These are phyloP conservation scores for Byssochlamys sp. DNA, from an alignment of 2,329 filamentous ascomycete genomes.

Conservation along the genomic window DNA sequence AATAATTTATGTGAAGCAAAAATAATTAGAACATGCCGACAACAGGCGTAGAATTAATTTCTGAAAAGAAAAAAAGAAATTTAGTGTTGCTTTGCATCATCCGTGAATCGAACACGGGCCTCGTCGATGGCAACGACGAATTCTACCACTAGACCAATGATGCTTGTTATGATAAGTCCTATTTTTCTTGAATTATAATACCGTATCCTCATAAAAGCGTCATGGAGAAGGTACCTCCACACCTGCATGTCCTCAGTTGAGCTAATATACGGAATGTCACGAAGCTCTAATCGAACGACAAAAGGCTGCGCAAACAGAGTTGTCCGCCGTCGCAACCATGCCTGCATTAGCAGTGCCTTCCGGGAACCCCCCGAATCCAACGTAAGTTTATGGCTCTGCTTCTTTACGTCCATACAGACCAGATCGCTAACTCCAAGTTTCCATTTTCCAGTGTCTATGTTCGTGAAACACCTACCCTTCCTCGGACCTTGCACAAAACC, in stretches of 20 bases:
- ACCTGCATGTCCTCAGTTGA: not conserved
- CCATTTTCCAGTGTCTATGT: slow-evolving; percentile 31
- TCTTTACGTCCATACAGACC: not conserved
- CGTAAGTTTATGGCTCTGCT: slow-evolving; percentile 20
- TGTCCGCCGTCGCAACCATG: slow-evolving; percentile 24
- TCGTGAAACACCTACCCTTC: slow-evolving; percentile 10
- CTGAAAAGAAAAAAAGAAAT: slow-evolving; percentile 2
- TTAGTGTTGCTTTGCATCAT: slow-evolving; percentile 26
- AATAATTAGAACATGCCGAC: not conserved
- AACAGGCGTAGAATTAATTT: not conserved
- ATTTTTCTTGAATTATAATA: no score
- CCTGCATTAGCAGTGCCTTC: slow-evolving; percentile 23
- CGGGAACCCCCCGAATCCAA: slow-evolving; percentile 28
- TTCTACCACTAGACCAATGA: slow-evolving; percentile 39
- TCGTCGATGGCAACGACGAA: slow-evolving; percentile 39
- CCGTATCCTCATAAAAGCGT: no score
- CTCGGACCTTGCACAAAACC: not conserved
- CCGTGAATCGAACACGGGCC: slow-evolving; percentile 40
- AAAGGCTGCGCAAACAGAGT: slow-evolving; percentile 7
- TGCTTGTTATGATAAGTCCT: slow-evolving; percentile 13
- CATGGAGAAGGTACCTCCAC: not conserved
- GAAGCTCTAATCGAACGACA: not conserved
- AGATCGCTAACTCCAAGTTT: slow-evolving; percentile 9
- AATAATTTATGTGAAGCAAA: not conserved
- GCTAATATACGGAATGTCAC: not conserved